Base-by-base conservation (phyloP, 345 rosid species). In the Conringia planisiliqua region DNA sequence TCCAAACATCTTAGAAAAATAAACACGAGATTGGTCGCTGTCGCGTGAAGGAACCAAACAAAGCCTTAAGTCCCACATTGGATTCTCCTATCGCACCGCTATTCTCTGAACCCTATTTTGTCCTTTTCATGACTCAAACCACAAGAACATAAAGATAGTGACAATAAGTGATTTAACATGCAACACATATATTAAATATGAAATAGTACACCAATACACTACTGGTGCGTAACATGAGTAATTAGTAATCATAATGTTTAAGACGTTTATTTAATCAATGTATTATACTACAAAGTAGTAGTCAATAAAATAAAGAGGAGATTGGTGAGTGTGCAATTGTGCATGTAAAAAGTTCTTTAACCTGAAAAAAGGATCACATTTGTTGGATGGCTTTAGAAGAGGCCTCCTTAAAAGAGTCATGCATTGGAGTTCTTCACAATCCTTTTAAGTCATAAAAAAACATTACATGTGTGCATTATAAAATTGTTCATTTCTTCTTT, bases 21-120 rank as follows among this genome's bases (percentile, higher is more conserved):
- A 20, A 56, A 44, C 66, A 26, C 32, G 76, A 81, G 77, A 24
- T 61, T 69, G 62, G 78, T 72, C 60, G 57, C 50, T 51, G 14
- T 73, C 46, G 46, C 78, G 51, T 64, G 27, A 57, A 66, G 65
- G 50, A 68, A 38, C 38, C 68, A 70, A 73, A 75, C 72, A 74
- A 63, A 58, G 67, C 55, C 33, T 46, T 48, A 79, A 78, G 59
- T 67, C 78, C 80, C 86, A 74, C 90, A 85, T 85, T 69, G 91
- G 87, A 87, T 87, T 85, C 86, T 81, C 71, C 33, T 39, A 62
- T 63, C 55, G 62, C 63, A 52, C 33, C 70, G 56, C 56, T 42
- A 66, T 64, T 59, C 72, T 48, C 72, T 68, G 82, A 70, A 79
- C 70, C 54, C 68, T 50, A 42, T 65, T 74, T 55, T 62, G 68